Percentiles rank a stretch among this genome's conserved stretches.
phyloP scores from a whole-genome alignment of 177 flowering plant species.

The Vitis hybrid region DNA sequence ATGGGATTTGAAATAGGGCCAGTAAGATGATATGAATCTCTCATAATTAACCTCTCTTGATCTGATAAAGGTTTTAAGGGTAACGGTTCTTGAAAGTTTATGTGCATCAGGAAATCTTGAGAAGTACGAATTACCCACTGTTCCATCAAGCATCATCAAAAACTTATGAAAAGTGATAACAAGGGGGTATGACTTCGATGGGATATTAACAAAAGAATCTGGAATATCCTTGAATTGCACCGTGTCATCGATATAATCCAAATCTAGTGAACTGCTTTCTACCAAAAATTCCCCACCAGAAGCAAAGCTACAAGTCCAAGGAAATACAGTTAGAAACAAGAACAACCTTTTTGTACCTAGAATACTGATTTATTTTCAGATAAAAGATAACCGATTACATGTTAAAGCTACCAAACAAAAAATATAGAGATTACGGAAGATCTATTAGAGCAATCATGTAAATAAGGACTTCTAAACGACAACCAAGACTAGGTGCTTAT shows the following conservation, averaged over 20 bases:
- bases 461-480: too few species aligned
- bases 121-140: conserved; percentile 49
- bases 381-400: too few species aligned
- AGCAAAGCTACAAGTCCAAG: conserved; percentile 35
- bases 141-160: conserved; percentile 81
- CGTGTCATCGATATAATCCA: conserved; percentile 39
- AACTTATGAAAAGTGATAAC: conserved; percentile 58
- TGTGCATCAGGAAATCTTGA: conserved; percentile 34
- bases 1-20: conserved; percentile 58
- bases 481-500: too few species aligned
- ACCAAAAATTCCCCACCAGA: conserved; percentile 25
- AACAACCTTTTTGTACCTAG: too few species aligned
- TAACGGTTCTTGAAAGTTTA: conserved; percentile 27
- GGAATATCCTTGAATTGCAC: conserved; percentile 47
- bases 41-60: conserved; percentile 44
- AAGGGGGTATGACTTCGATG: conserved; percentile 43
- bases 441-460: too few species aligned
- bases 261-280: conserved; percentile 26
- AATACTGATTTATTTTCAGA: too few species aligned
- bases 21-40: conserved; percentile 36
- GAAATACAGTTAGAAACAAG: not conserved
- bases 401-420: too few species aligned
- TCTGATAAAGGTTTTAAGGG: conserved; percentile 33
- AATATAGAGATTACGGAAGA: too few species aligned
- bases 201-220: conserved; percentile 39